Percentiles rank a stretch among this genome's conserved stretches.
phyloP scores from a whole-genome alignment of 1,284 basidiomycete species.

The Sutorius eximius region DNA sequence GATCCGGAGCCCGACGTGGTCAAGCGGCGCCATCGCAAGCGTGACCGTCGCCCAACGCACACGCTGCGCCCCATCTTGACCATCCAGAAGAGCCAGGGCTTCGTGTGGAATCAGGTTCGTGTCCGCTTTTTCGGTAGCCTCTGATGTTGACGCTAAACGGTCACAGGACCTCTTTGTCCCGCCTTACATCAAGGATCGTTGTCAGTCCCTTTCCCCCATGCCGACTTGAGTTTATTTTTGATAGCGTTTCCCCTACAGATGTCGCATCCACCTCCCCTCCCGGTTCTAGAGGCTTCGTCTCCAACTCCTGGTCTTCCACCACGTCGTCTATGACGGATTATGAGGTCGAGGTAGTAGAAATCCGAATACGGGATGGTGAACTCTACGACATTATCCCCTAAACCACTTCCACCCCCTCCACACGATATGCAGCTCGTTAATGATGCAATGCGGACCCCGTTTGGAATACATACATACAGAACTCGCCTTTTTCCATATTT shows the following conservation, averaged over 20 bases:
- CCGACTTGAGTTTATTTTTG: background rate
- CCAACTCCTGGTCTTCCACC: slow-evolving; percentile 66
- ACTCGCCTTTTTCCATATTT: slow-evolving; percentile 1
- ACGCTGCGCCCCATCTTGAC: slow-evolving; percentile 77
- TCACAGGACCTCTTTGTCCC: slow-evolving; percentile 76
- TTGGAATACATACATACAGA: slow-evolving; percentile 17
- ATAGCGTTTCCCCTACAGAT: slow-evolving; percentile 44
- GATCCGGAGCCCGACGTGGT: slow-evolving; percentile 50
- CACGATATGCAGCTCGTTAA: slow-evolving; percentile 14
- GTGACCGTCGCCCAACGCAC: slow-evolving; percentile 54
- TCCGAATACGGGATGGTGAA: slow-evolving; percentile 74
- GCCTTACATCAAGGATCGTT: slow-evolving; percentile 84
- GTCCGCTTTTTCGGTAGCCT: background rate
- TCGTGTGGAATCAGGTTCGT: slow-evolving; percentile 82
- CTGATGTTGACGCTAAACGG: slow-evolving; percentile 6
- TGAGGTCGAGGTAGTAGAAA: slow-evolving; percentile 82
- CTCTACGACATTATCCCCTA: slow-evolving; percentile 73
- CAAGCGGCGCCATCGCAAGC: slow-evolving; percentile 53
- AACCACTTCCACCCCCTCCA: slow-evolving; percentile 12
- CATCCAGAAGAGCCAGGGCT: slow-evolving; percentile 81
- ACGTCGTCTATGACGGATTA: slow-evolving; percentile 65
- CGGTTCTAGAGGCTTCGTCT: slow-evolving; percentile 61
- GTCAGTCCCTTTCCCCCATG: slow-evolving; percentile 47
- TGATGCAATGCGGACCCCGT: slow-evolving; percentile 9
- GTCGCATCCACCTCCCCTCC: slow-evolving; percentile 80